Evolutionary conservation across 2,329 filamentous ascomycete genomes (phyloP).

Genomic region (Rutstroemia sp.): DNA sequence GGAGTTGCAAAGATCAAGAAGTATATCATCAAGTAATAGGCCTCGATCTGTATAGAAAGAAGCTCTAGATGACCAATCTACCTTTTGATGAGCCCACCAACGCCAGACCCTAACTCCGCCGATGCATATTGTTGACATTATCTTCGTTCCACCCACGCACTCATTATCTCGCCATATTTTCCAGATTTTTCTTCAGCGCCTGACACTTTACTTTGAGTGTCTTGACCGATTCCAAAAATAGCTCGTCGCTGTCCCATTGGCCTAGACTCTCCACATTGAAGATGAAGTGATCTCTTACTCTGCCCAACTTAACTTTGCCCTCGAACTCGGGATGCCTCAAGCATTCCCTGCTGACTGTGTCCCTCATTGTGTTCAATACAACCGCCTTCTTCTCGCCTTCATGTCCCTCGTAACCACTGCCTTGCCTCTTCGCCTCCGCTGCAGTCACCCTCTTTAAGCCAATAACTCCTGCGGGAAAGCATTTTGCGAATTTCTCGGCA

Average conservation of each 20-base stretch:
- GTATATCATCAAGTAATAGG: neutral
- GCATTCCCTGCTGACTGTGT: slow-evolving; percentile 91
- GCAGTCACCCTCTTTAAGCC: slow-evolving; percentile 64
- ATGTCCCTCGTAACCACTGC: slow-evolving; percentile 63
- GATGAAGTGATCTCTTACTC: slow-evolving; percentile 92
- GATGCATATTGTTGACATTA: slow-evolving; percentile 17
- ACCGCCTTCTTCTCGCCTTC: slow-evolving; percentile 82
- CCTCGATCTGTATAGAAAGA: slow-evolving; percentile 12
- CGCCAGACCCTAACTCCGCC: slow-evolving; percentile 26
- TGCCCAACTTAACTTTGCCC: slow-evolving; percentile 88
- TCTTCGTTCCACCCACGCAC: neutral
- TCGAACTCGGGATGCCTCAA: slow-evolving; percentile 88
- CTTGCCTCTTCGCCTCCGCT: slow-evolving; percentile 52
- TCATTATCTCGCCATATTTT: slow-evolving; percentile 47
- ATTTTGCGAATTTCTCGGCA: slow-evolving; percentile 80
- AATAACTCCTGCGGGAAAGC: slow-evolving; percentile 87
- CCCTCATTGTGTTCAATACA: slow-evolving; percentile 80
- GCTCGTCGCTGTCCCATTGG: slow-evolving; percentile 86
- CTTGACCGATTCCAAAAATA: slow-evolving; percentile 86
- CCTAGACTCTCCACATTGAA: slow-evolving; percentile 92
- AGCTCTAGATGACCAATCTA: slow-evolving; percentile 2
- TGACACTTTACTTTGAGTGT: slow-evolving; percentile 79
- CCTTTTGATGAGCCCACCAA: slow-evolving; percentile 19
- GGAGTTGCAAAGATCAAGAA: neutral
- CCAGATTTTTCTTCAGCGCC: slow-evolving; percentile 62